phyloP scores from a whole-genome alignment of 2,329 filamentous ascomycete species.

The Trichophyton rubrum region DNA sequence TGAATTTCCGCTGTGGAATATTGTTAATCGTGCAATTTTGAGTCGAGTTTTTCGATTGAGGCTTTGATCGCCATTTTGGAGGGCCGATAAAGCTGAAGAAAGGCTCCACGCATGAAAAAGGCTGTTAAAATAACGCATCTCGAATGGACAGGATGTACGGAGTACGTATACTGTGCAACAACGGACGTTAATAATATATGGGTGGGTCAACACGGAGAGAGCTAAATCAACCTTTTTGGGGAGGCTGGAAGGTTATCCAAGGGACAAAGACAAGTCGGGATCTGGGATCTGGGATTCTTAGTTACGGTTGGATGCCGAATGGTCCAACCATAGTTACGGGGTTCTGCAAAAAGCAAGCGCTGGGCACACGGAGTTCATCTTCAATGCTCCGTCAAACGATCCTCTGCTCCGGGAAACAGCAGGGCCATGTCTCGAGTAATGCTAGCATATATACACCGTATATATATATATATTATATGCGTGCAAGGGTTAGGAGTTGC shows the following conservation, averaged over 20 bases:
- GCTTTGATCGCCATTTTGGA: neutral
- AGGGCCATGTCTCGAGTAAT: neutral
- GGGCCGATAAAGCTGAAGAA: neutral
- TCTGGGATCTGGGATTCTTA: neutral
- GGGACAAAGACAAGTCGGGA: neutral
- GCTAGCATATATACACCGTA: neutral
- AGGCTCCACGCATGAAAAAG: neutral
- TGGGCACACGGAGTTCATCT: neutral
- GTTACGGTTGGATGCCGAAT: slow-evolving; percentile 3
- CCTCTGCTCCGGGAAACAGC: neutral
- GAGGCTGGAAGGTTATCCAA: neutral
- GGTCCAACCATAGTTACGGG: neutral
- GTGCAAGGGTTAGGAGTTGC: neutral
- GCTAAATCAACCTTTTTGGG: neutral
- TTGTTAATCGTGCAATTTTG: neutral
- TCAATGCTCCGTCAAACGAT: neutral
- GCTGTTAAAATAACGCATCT: neutral
- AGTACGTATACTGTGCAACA: neutral
- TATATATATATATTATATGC: too few species aligned
- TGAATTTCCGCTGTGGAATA: too few species aligned
- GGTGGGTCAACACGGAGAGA: neutral
- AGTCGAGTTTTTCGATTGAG: neutral
- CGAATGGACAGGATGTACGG: neutral
- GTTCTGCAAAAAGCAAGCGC: neutral
- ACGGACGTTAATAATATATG: too few species aligned